Evolutionary conservation across 352 stramenopile genomes (phyloP).

Genomic region (Pythium oligandrum): DNA sequence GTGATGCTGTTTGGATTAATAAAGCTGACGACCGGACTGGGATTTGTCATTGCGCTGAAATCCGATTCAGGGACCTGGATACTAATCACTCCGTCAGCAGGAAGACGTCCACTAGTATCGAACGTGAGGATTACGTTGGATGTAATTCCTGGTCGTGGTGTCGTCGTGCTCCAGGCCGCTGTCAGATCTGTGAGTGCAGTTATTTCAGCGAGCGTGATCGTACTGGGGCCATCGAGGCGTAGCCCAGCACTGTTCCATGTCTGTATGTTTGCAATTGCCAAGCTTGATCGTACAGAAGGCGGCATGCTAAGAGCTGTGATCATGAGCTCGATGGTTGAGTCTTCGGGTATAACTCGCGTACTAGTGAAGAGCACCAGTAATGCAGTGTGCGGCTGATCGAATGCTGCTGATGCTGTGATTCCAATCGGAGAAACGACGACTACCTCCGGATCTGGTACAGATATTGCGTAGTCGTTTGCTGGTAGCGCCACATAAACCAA

Average conservation of each 20-base stretch:
- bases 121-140: constrained; percentile 41
- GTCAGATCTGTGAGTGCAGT: constrained; percentile 32
- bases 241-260: constrained; percentile 38
- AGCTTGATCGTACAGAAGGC: constrained; percentile 28
- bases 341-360: constrained; percentile 21
- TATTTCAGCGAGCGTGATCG: constrained; percentile 26
- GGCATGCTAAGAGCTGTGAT: constrained; percentile 44
- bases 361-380: constrained; percentile 38
- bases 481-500: constrained; percentile 36
- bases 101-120: constrained; percentile 37
- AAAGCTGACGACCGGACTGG: constrained; percentile 22
- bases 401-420: constrained; percentile 31
- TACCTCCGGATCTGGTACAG: constrained; percentile 17
- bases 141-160: constrained; percentile 36
- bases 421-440: constrained; percentile 16
- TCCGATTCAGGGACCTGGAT: constrained; percentile 31
- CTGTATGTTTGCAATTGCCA: constrained; percentile 28
- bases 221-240: constrained; percentile 32
- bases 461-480: constrained; percentile 31
- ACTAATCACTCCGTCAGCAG: constrained; percentile 30
- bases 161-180: constrained; percentile 32
- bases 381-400: constrained; percentile 23
- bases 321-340: constrained; percentile 23
- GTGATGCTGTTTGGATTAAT: constrained; percentile 16
- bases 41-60: constrained; percentile 26